A percentile compares a stretch with the other conserved stretches of the same genome.
Evolutionary conservation across 2,329 filamentous ascomycete species (phyloP).

Genomic region (Fusarium stilboides): DNA sequence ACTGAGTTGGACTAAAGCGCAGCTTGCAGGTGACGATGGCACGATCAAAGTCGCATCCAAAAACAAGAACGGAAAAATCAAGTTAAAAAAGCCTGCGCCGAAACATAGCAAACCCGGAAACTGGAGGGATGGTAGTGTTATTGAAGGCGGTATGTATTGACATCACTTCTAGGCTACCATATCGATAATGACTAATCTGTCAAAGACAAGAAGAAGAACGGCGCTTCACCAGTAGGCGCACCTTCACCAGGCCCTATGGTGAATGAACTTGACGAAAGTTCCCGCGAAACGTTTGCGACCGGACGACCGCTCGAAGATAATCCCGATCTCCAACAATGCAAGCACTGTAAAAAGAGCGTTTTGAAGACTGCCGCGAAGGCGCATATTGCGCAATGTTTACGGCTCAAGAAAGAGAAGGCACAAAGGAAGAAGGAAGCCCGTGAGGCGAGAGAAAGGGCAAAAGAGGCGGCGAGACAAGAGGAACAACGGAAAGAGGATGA

Average conservation of each 20-base stretch:
- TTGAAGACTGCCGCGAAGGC: constrained; percentile 80
- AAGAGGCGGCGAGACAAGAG: constrained; percentile 72
- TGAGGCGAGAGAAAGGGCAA: constrained; percentile 77
- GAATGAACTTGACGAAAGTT: constrained; percentile 80
- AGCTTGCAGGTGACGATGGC: constrained; percentile 65
- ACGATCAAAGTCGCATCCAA: constrained; percentile 76
- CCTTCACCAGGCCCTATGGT: constrained; percentile 70
- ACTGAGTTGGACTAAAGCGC: constrained; percentile 37
- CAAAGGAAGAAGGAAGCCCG: constrained; percentile 82
- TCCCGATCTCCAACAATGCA: constrained; percentile 87
- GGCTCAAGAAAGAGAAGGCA: constrained; percentile 86
- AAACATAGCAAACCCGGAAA: constrained; percentile 78
- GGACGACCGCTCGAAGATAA: constrained; percentile 86
- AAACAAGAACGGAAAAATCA: constrained; percentile 70
- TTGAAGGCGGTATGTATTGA: constrained; percentile 72
- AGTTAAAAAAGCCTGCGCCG: constrained; percentile 74
- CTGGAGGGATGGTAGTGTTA: constrained; percentile 77
- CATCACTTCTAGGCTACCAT: constrained; percentile 1
- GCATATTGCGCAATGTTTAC: constrained; percentile 88
- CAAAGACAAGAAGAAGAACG: constrained; percentile 70
- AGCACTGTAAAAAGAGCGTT: constrained; percentile 93
- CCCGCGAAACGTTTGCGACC: constrained; percentile 84
- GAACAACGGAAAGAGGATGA: constrained; percentile 68
- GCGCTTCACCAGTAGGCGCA: constrained; percentile 59
- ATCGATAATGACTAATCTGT: constrained; percentile 18